Evolutionary conservation across 805 yeast species (phyloP).

Genomic region (Dipodascus albidus): DNA sequence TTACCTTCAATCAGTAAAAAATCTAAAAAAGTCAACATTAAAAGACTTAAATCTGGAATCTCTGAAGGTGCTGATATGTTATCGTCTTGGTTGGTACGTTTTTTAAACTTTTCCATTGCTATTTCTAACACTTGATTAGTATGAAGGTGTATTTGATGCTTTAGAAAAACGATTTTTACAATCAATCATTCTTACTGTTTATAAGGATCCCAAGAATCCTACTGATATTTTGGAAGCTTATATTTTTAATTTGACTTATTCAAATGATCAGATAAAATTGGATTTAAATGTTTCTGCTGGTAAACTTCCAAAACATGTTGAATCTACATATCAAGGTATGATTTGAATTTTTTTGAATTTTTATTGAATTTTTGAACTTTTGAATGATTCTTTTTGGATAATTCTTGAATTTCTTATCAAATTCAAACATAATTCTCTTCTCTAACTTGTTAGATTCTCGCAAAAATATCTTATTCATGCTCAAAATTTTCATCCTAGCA

Average conservation of each 20-base stretch:
- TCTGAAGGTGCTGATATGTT: neutral
- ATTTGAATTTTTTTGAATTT: too few species aligned
- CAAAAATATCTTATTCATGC: neutral
- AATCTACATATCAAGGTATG: neutral
- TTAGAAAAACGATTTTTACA: neutral
- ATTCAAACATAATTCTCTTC: too few species aligned
- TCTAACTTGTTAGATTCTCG: neutral
- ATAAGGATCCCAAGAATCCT: neutral
- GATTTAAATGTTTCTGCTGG: neutral
- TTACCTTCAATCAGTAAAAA: neutral
- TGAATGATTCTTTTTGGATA: too few species aligned
- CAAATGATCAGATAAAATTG: neutral
- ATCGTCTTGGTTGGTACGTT: neutral
- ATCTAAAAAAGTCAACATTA: neutral
- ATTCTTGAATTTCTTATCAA: neutral
- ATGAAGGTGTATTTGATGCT: slow-evolving; percentile 1
- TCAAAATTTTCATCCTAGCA: neutral
- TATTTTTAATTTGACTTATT: neutral
- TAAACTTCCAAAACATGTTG: neutral
- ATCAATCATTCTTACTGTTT: neutral
- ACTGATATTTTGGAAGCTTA: neutral
- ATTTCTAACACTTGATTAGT: neutral
- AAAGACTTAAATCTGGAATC: neutral
- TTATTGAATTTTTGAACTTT: too few species aligned
- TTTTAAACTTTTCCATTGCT: neutral